Evolutionary conservation across 2,329 filamentous ascomycete species (phyloP).

Genomic region (Stachybotrys chartarum): DNA sequence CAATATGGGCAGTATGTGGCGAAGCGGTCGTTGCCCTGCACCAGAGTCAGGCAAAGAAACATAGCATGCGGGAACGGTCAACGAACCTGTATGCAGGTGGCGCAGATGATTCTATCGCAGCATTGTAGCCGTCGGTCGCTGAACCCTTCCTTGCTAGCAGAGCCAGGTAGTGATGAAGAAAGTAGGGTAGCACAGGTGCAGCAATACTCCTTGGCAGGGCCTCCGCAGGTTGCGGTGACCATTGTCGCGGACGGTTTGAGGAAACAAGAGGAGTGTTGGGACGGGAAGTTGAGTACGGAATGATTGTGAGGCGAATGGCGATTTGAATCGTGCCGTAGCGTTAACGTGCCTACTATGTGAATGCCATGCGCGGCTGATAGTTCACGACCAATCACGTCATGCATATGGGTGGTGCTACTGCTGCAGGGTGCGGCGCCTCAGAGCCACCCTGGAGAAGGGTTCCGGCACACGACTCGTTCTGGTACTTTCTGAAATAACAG

Average conservation of each 20-base stretch:
- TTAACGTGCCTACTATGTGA: background rate
- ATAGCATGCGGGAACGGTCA: background rate
- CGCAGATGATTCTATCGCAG: conserved; percentile 65
- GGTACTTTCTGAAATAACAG: background rate
- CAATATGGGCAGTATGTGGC: conserved; percentile 66
- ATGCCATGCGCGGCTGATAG: background rate
- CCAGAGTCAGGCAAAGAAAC: conserved; percentile 4
- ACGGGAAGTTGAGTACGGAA: background rate
- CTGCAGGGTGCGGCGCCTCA: background rate
- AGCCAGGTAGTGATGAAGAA: conserved; percentile 41
- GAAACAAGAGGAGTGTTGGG: background rate
- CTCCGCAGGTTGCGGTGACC: conserved; percentile 2
- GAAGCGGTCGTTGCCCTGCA: conserved; percentile 59
- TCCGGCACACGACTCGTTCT: background rate
- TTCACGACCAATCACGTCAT: conserved; percentile 17
- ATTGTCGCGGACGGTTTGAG: background rate
- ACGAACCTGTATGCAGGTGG: conserved; percentile 57
- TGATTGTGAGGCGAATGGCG: background rate
- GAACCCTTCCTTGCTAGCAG: conserved; percentile 53
- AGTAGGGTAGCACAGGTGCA: conserved; percentile 64
- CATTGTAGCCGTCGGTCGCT: conserved; percentile 58
- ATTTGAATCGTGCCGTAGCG: background rate
- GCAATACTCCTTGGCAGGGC: conserved; percentile 40
- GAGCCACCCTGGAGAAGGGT: no score
- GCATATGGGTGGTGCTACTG: background rate